Evolutionary conservation across 306 rosid genomes (phyloP), one percentile per base, ranked within the genome.

Genomic region (Malus domestica): DNA sequence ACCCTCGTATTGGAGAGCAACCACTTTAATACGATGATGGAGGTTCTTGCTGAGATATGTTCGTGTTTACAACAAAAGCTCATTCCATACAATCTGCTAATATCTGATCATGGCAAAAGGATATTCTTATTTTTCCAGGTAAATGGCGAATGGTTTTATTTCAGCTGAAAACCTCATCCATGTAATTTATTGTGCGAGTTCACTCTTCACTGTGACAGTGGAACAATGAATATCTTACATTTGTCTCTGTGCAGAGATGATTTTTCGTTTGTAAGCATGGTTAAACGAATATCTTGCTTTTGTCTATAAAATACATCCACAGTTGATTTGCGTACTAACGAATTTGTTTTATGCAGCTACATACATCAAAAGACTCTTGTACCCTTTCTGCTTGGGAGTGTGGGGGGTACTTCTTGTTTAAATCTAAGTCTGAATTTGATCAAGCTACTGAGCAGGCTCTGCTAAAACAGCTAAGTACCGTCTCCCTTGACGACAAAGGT

Each of bases 301-400:
- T 38, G 9, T 38, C 42, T 7, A 38, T 38, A 38, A 7, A 38
- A 38, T 38, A 38, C 42, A 0, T 38, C 42, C 10, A 7, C 42
- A 38, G 42, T 59, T 77, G 51, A 60, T 45, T n/a, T 73, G 64
- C 29, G 6, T 80, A 33, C 64, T 76, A 13, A 19, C 38, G 11
- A 42, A 25, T 67, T 23, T 35, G 8, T 30, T 72, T 65, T 54
- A 11, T 81, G 80, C 84, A 69, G 87, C 74, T 1, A 30, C 85
- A 52, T 59, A 23, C 70, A 7, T 62, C 63, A 29, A 33, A 60
- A 60, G 70, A 70, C 68, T 40, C 75, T 5, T 32, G 76, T 67
- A 68, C 68, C 64, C 82, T 77, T 19, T 80, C 87, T 42, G 84
- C 85, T 63, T 84, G 85, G 85, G 85, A 84, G 66, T 84, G 87